These are phyloP conservation scores for Didymella glomerata DNA, from an alignment of 2,329 filamentous ascomycete genomes.

Conservation along the genomic window DNA sequence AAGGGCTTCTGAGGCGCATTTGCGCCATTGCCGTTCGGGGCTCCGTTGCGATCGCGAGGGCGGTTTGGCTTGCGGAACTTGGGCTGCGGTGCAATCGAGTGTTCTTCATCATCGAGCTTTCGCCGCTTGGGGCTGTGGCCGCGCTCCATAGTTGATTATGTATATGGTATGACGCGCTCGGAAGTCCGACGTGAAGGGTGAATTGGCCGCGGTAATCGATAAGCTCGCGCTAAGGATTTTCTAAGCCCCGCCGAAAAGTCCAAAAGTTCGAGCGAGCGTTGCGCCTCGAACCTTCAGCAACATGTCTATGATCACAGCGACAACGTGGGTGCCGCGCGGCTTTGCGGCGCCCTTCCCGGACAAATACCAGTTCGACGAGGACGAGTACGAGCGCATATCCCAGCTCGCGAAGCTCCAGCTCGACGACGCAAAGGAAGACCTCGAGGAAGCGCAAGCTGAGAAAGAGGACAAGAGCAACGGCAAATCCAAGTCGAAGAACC, in stretches of 20 bases:
- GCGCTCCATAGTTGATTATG: slow-evolving; percentile 43
- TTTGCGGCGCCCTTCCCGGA: slow-evolving; percentile 60
- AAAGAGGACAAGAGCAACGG: slow-evolving; percentile 47
- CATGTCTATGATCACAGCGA: slow-evolving; percentile 66
- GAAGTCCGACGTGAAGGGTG: slow-evolving; percentile 31
- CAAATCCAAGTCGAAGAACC: slow-evolving; percentile 32
- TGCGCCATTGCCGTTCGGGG: slow-evolving; percentile 43
- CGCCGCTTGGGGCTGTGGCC: slow-evolving; percentile 69
- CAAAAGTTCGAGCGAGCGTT: slow-evolving; percentile 19
- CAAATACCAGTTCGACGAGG: slow-evolving; percentile 61
- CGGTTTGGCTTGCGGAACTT: slow-evolving; percentile 51
- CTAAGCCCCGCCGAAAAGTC: slow-evolving; percentile 19
- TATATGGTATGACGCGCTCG: slow-evolving; percentile 23
- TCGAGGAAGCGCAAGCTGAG: slow-evolving; percentile 64
- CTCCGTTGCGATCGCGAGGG: slow-evolving; percentile 38
- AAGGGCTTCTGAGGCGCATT: slow-evolving; percentile 64
- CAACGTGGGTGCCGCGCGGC: slow-evolving; percentile 62
- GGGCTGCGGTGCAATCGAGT: slow-evolving; percentile 61
- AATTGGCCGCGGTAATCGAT: slow-evolving; percentile 27
- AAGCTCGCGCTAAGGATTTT: slow-evolving; percentile 23
- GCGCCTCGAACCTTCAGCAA: slow-evolving; percentile 19
- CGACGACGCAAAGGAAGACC: slow-evolving; percentile 88
- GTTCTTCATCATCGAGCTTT: slow-evolving; percentile 71
- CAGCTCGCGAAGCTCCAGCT: slow-evolving; percentile 70
- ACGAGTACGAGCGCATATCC: slow-evolving; percentile 61